Evolutionary conservation across 2,329 filamentous ascomycete genomes (phyloP).

Genomic region (Orbilia brochopaga): DNA sequence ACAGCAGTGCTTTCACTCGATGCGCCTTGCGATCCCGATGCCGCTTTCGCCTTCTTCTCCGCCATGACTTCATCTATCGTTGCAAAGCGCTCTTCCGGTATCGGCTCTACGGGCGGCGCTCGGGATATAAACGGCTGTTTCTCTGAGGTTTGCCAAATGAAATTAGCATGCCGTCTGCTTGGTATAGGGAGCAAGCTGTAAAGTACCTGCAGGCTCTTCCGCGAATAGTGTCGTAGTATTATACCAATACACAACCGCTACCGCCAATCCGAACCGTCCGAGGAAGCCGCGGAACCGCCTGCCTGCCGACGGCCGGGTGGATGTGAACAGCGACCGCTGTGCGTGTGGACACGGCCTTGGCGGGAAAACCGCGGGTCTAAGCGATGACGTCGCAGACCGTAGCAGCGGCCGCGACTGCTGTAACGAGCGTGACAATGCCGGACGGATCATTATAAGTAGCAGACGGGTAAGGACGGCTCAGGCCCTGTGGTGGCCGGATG

Average conservation of each 20-base stretch:
- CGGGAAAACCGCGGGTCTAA: constrained; percentile 23
- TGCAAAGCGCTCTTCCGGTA: constrained; percentile 55
- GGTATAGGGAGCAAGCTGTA: neutral
- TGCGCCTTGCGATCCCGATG: constrained; percentile 22
- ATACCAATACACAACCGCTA: constrained; percentile 86
- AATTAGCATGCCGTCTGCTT: constrained; percentile 28
- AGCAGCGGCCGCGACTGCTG: constrained; percentile 40
- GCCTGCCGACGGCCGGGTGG: constrained; percentile 67
- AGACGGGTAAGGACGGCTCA: constrained; percentile 12
- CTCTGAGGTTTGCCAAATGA: constrained; percentile 19
- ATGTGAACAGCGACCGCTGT: constrained; percentile 60
- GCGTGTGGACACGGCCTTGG: constrained; percentile 20
- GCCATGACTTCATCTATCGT: constrained; percentile 53
- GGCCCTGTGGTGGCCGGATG: constrained; percentile 23
- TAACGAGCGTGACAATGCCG: constrained; percentile 50
- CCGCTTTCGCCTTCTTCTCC: constrained; percentile 46
- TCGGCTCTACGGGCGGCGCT: constrained; percentile 49
- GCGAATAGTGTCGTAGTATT: constrained; percentile 88
- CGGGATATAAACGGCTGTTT: constrained; percentile 50
- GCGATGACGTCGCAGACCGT: constrained; percentile 39
- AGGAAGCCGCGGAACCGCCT: constrained; percentile 81
- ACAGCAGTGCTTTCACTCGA: constrained; percentile 29
- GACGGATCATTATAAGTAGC: constrained; percentile 17
- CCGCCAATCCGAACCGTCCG: constrained; percentile 76
- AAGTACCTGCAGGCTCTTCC: constrained; percentile 77